These are phyloP conservation scores for Tephrocybe rancida DNA, from an alignment of 768 basidiomycete genomes.

Conservation along the genomic window DNA sequence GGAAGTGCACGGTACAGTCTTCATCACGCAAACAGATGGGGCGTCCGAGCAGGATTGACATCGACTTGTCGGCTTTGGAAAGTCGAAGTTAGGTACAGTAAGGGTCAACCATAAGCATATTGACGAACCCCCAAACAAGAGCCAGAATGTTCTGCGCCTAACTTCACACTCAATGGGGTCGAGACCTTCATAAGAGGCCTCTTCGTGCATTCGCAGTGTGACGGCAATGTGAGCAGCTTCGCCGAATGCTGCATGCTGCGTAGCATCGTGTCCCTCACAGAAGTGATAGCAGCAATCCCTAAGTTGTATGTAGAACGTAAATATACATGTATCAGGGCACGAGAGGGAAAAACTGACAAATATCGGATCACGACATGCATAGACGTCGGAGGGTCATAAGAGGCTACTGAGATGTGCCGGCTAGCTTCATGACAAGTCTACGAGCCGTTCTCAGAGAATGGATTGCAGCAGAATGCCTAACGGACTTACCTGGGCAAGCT, in stretches of 20 bases:
- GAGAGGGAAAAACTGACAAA: slow-evolving; percentile 56
- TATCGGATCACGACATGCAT: slow-evolving; percentile 88
- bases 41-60: slow-evolving; percentile 82
- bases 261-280: slow-evolving; percentile 86
- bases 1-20: slow-evolving; percentile 88
- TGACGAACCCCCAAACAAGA: slow-evolving; percentile 80
- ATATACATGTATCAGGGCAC: slow-evolving; percentile 1
- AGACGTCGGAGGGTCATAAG: slow-evolving; percentile 83
- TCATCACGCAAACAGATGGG: slow-evolving; percentile 88
- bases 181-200: slow-evolving; percentile 77
- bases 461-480: slow-evolving; percentile 1
- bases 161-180: slow-evolving; percentile 90
- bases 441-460: neutral
- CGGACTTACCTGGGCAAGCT: slow-evolving; percentile 59
- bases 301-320: slow-evolving; percentile 11
- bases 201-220: slow-evolving; percentile 85
- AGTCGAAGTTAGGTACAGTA: slow-evolving; percentile 8
- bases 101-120: neutral
- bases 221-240: slow-evolving; percentile 86
- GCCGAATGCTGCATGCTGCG: slow-evolving; percentile 85
- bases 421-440: slow-evolving; percentile 82
- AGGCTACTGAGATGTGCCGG: slow-evolving; percentile 75
- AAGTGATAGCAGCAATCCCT: slow-evolving; percentile 89
- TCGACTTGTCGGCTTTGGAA: slow-evolving; percentile 84
- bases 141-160: slow-evolving; percentile 85